Base-by-base conservation (phyloP, 768 basidiomycete species). In the Mycena crocata region DNA sequence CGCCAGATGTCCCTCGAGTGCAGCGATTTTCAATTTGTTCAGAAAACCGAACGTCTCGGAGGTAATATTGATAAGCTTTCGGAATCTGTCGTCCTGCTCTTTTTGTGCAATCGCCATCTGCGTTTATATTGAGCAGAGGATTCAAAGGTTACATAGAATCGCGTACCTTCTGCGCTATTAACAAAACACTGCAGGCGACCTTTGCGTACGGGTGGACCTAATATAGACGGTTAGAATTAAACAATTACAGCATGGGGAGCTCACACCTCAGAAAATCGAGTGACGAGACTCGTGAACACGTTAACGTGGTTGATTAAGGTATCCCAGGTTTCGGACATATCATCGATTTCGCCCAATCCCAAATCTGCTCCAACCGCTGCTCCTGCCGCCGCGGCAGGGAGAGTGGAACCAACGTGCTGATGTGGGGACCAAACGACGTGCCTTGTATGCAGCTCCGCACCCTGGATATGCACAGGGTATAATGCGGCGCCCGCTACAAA, bases 1-100 rank as follows among this genome's bases (percentile, higher is more conserved):
- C 67, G 52, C 52, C 26, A 64, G 40, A 28, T 73, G 71, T 0
- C 52, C 56, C 15, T 70, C 51, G 9, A 72, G 51, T 12, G 35
- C 51, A 15, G 55, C 28, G 28, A 35, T 5, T 23, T 59, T 44
- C 48, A 65, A 40, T 9, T 55, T 23, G 19, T 60, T 66, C 28
- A 56, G 19, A 19, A 66, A 60, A 5, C 15, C 17, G 17, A 55
- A 66, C 30, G 34, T 31, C 1, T 66, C 64, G 6, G 51, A 19
- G 21, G 34, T 48, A 23, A 52, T 26, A 17, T 54, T 39, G 28
- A 66, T 66, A 7, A 66, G 58, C 34, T 60, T 5, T 23, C 52
- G 49, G 10, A 66, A 34, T n/a, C 23, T 45, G 30, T 56, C 28
- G 57, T 66, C 64, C 26, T 44, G 51, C 9, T 60, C 64, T 17